Base-by-base conservation (phyloP, 257 asterid genomes). In the Nicotiana noctiflora region DNA sequence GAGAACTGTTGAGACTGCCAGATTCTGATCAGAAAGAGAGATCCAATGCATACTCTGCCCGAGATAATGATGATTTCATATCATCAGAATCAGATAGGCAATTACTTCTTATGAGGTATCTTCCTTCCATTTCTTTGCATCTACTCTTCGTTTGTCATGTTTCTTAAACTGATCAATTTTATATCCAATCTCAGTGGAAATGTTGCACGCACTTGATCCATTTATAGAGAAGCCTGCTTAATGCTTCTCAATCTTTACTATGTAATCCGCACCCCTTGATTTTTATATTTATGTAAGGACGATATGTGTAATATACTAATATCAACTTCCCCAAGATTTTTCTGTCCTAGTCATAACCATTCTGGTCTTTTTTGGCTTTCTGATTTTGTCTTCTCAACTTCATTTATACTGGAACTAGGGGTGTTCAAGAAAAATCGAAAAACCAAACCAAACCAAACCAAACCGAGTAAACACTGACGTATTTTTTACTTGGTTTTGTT, bases 51-150 rank as follows among this genome's bases (percentile, higher is more conserved):
- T 89, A 91, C 85, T 56, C 46, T 27, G 75, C 92, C 56, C 91
- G 87, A 76, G 88, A 84, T 80, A 89, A 92, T 82, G 94, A 93
- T 85, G 95, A 94, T 88, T 91, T 90, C 85, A 85, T 96, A 89
- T 86, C 96, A 53, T 90, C 98, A 23, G 98, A 96, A 90, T 92
- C 98, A 80, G 98, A 96, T 78, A 88, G 92, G 74, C 99, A 96
- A 81, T 86, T 85, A 62, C 99, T 96, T 84, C 93, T 96, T 74
- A 96, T 96, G 81, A 91, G 93, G 99, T 96, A 85, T 83, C 52
- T 25, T 27, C 25, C 17, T 19, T 49, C 44, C 61, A 49, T 49
- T 74, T 51, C 44, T 78, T 46, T 84, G 77, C 12, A 56, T 11
- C 68, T 32, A 31, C 57, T 21, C 59, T 56, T 23, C 27, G 79